These are phyloP conservation scores for Wickerhamomyces alni DNA, from an alignment of 805 yeast species.

Conservation along the genomic window DNA sequence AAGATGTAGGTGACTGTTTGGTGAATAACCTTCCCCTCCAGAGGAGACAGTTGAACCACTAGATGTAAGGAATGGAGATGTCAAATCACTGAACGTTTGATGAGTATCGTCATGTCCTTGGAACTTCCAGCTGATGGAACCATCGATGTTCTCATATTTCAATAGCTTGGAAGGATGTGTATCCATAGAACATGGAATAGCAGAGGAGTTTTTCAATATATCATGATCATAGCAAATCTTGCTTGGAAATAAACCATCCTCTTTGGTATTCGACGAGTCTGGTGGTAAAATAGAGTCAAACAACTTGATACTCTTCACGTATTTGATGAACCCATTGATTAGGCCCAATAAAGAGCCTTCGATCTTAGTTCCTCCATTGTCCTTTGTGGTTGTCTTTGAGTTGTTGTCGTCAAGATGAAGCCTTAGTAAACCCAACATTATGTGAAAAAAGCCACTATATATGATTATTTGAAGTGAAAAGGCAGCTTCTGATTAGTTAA, in stretches of 20 bases:
- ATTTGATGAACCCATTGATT: conserved; percentile 2
- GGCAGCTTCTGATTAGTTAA: too few species aligned
- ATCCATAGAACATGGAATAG: conserved; percentile 39
- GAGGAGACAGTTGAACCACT: conserved; percentile 10
- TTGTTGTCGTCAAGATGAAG: not conserved
- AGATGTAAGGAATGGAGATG: conserved; percentile 19
- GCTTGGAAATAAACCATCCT: conserved; percentile 15
- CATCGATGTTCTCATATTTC: conserved; percentile 46
- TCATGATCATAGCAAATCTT: conserved; percentile 11
- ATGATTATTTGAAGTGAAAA: too few species aligned
- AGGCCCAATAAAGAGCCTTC: not conserved
- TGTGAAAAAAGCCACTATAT: too few species aligned
- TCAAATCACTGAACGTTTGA: conserved; percentile 6
- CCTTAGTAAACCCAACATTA: not conserved
- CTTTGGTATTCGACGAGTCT: not conserved
- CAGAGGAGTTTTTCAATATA: conserved; percentile 8
- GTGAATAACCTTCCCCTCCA: conserved; percentile 14
- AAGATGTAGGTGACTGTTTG: conserved; percentile 7
- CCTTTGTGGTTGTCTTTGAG: not conserved
- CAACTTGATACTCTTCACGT: conserved; percentile 11
- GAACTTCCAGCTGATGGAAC: conserved; percentile 54
- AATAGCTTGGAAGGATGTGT: conserved; percentile 40
- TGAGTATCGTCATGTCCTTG: conserved; percentile 10
- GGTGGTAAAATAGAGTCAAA: conserved; percentile 14
- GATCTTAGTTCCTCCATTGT: not conserved